Evolutionary conservation across 257 asterid species (phyloP).

Genomic region (Coffea canephora): DNA sequence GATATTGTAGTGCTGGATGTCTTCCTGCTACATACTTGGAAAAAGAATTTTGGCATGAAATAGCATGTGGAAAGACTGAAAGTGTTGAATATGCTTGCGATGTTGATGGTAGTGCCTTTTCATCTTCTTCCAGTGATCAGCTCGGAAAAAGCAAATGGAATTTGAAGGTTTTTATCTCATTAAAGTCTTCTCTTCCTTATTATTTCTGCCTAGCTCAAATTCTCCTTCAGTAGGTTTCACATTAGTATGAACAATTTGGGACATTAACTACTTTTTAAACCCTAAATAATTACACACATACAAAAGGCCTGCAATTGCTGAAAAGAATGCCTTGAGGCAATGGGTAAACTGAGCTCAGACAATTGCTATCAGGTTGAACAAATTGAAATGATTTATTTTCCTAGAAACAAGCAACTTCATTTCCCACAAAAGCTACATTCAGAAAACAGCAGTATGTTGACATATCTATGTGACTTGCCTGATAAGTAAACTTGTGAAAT

Average conservation of each 20-base stretch:
- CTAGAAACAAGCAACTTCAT: not conserved
- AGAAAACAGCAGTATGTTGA: not conserved
- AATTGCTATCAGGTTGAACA: not conserved
- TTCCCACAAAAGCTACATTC: not conserved
- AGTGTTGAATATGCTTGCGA: constrained; percentile 99
- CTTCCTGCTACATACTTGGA: constrained; percentile 87
- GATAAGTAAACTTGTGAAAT: not conserved
- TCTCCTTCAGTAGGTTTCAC: not conserved
- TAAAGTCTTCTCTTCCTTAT: constrained; percentile 4
- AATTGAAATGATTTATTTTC: not conserved
- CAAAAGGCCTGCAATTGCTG: not conserved
- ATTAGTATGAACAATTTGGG: not conserved
- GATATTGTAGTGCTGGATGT: constrained; percentile 87
- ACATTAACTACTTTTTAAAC: not conserved
- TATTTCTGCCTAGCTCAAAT: not conserved
- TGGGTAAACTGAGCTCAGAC: not conserved
- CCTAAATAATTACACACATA: too few relatives aligned
- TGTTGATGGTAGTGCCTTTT: constrained; percentile 99
- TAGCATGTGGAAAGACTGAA: constrained; percentile 92
- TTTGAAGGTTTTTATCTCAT: constrained; percentile 66
- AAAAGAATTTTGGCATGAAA: constrained; percentile 98
- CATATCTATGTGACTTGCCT: not conserved
- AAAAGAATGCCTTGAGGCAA: not conserved
- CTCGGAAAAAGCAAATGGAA: constrained; percentile 97
- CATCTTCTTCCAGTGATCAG: constrained; percentile 78